Evolutionary conservation across 2,329 filamentous ascomycete genomes (phyloP), one percentile per base, ranked within the genome.

Genomic region (Berkeleyomyces rouxiae): DNA sequence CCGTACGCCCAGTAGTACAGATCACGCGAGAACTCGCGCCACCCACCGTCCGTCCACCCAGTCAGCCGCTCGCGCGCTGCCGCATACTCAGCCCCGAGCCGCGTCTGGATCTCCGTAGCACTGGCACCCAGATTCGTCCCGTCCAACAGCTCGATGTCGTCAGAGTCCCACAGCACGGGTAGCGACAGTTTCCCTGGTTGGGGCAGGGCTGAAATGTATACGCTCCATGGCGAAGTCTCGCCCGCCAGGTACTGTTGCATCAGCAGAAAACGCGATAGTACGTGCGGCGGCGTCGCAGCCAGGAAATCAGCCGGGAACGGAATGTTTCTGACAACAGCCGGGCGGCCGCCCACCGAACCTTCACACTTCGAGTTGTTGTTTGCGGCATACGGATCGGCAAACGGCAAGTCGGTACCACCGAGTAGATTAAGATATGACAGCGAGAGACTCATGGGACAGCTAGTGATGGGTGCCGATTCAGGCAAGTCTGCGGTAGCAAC

Each of bases 191-290:
- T 73, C 7, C 78, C 76, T 0, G 84, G 84, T 64, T 82, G 80
- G 1, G 87, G 86, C 0, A 90, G 75, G 0, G 81, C 80, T 7
- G 74, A 72, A 66, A 90, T 80, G 71, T 90, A 90, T 1, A 83
- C 79, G 70, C 75, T 77, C 87, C 87, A 90, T 67, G 81, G 82
- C 0, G 86, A 87, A 1, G 76, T 68, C 1, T 72, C 62, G 1
- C 79, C 80, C 1, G 78, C 72, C 40, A 89, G 74, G 68, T 82
- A 84, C 70, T 90, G 82, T 65, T 84, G 81, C 69, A 87, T 77
- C 4, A 90, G 76, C 66, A 87, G 85, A 71, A 89, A 86, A 3
- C 84, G 79, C 7, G 82, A 79, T 58, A 84, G 72, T 63, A 87
- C 81, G 67, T 87, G 80, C 0, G 82, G 78, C 0, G 79, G 78